Conservation (phyloP, 1,284 basidiomycete species). For the Apiotrichum montevideense region DNA sequence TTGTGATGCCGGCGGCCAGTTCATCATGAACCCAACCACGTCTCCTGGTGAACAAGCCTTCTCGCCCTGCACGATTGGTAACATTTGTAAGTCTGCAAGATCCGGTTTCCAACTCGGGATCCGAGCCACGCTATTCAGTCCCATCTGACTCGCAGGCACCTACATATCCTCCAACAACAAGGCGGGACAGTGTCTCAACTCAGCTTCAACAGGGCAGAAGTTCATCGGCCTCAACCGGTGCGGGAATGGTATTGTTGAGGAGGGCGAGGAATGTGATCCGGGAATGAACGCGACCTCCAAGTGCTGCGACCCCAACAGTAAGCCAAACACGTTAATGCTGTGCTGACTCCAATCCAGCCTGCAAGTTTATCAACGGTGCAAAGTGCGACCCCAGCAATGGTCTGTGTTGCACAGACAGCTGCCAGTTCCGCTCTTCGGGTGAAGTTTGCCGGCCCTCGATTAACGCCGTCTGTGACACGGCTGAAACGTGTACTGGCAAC, state of each 20-base stretch:
- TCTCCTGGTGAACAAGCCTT: conserved; percentile 61
- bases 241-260: conserved; percentile 50
- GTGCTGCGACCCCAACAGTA: conserved; percentile 58
- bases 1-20: conserved; percentile 62
- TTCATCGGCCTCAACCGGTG: conserved; percentile 44
- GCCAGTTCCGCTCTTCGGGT: conserved; percentile 60
- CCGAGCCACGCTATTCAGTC: too few relatives aligned
- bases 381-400: conserved; percentile 75
- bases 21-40: conserved; percentile 77
- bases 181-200: neutral
- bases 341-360: neutral
- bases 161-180: neutral
- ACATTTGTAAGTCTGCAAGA: conserved; percentile 60
- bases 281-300: conserved; percentile 58
- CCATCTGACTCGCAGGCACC: neutral
- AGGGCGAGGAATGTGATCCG: conserved; percentile 81
- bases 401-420: conserved; percentile 67
- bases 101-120: neutral
- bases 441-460: conserved; percentile 64
- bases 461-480: conserved; percentile 64
- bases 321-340: conserved; percentile 11
- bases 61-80: conserved; percentile 75
- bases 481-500: conserved; percentile 74
- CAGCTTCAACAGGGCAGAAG: conserved; percentile 7
- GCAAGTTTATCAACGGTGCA: conserved; percentile 66